Conservation (phyloP, 257 asterid species). For the Rehmannia glutinosa region DNA sequence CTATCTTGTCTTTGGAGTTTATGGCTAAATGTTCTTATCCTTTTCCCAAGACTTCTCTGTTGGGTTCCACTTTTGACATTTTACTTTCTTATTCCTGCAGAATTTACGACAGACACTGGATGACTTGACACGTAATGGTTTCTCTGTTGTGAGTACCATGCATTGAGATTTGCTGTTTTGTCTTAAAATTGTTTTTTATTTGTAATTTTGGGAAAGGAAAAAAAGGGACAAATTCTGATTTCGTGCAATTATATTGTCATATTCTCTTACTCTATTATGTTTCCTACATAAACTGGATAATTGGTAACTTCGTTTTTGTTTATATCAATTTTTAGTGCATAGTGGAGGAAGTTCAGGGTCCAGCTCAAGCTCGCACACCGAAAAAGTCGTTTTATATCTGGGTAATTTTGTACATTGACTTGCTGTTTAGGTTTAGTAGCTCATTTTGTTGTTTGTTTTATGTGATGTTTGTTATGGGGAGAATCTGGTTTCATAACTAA, state of each 20-base stretch:
- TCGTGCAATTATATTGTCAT: background rate
- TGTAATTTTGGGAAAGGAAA: background rate
- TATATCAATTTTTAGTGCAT: slow-evolving; percentile 55
- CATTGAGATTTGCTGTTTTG: slow-evolving; percentile 18
- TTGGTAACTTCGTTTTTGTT: background rate
- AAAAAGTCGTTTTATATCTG: slow-evolving; percentile 94
- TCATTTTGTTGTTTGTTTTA: slow-evolving; percentile 3
- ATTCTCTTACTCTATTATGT: background rate
- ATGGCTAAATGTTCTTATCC: background rate
- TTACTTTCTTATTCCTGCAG: slow-evolving; percentile 39
- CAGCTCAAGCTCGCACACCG: slow-evolving; percentile 96
- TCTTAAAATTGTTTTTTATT: background rate
- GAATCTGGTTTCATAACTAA: background rate
- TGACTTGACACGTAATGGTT: slow-evolving; percentile 90
- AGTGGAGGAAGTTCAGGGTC: slow-evolving; percentile 99
- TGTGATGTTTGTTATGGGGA: background rate
- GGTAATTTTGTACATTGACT: slow-evolving; percentile 44
- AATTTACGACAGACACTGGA: slow-evolving; percentile 94
- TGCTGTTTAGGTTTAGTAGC: background rate
- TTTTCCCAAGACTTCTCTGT: background rate
- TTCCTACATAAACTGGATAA: background rate
- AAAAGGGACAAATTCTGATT: background rate
- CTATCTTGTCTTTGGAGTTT: background rate
- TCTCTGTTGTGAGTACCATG: slow-evolving; percentile 82
- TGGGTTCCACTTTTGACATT: slow-evolving; percentile 8